A percentile compares a stretch with the other conserved stretches of the same genome.
These are phyloP conservation scores for Yamadazyma kitorensis DNA, from an alignment of 805 yeast genomes.

Conservation along the genomic window DNA sequence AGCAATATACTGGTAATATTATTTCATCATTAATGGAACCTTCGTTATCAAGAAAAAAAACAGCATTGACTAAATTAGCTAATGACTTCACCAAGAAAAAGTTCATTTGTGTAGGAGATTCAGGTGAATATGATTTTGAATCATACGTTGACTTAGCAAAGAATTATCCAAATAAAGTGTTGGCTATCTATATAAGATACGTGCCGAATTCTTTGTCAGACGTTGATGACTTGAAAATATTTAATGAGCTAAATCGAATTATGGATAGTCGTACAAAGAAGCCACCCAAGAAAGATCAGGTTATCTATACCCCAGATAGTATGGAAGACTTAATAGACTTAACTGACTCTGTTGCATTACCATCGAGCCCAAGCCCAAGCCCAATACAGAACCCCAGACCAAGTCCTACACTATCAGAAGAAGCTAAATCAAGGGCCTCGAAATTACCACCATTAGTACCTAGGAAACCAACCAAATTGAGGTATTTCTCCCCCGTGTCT, in stretches of 20 bases:
- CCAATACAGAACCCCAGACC: background rate
- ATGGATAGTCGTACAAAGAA: constrained; percentile 7
- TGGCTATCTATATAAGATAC: constrained; percentile 78
- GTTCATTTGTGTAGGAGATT: constrained; percentile 88
- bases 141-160: constrained; percentile 76
- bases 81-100: constrained; percentile 73
- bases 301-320: constrained; percentile 9
- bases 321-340: constrained; percentile 37
- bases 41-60: constrained; percentile 74
- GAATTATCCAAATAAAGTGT: constrained; percentile 57
- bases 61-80: constrained; percentile 59
- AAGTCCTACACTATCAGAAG: constrained; percentile 1
- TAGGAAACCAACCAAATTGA: constrained; percentile 39
- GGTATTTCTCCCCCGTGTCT: constrained; percentile 20
- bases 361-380: constrained; percentile 6
- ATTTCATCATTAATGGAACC: constrained; percentile 84
- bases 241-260: constrained; percentile 27
- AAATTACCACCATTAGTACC: constrained; percentile 46
- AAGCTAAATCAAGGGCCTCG: constrained; percentile 6
- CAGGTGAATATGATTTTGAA: constrained; percentile 94
- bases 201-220: constrained; percentile 69
- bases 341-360: constrained; percentile 21
- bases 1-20: constrained; percentile 82
- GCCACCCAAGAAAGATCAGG: constrained; percentile 9
- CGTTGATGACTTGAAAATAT: constrained; percentile 37